These are phyloP conservation scores for Xenoacremonium recifei DNA, from an alignment of 2,329 filamentous ascomycete species.

Conservation along the genomic window DNA sequence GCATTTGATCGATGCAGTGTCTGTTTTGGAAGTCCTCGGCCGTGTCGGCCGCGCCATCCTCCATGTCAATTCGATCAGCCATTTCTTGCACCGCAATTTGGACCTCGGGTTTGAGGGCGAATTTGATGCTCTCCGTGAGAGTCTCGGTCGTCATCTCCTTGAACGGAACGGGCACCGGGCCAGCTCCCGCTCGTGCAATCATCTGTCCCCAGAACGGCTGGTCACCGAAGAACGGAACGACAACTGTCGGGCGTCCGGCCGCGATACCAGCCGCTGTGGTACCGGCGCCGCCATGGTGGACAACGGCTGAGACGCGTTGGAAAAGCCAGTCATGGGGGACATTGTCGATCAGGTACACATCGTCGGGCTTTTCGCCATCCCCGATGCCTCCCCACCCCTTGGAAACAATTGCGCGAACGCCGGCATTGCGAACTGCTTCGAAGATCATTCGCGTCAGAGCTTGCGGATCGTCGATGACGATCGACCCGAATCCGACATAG, in stretches of 20 bases:
- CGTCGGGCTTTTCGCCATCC: slow-evolving; percentile 68
- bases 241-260: slow-evolving; percentile 74
- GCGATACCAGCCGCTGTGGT: slow-evolving; percentile 87
- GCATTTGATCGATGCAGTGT: slow-evolving; percentile 62
- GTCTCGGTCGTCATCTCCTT: slow-evolving; percentile 65
- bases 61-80: slow-evolving; percentile 56
- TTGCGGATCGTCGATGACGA: slow-evolving; percentile 75
- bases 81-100: slow-evolving; percentile 40
- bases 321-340: slow-evolving; percentile 90
- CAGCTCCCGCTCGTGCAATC: slow-evolving; percentile 69
- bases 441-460: slow-evolving; percentile 70
- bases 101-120: slow-evolving; percentile 59
- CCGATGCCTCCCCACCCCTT: slow-evolving; percentile 89
- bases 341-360: slow-evolving; percentile 81
- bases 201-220: slow-evolving; percentile 83
- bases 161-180: slow-evolving; percentile 67
- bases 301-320: slow-evolving; percentile 74
- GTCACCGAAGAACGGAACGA: slow-evolving; percentile 86
- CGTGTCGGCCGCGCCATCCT: slow-evolving; percentile 66
- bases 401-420: slow-evolving; percentile 74
- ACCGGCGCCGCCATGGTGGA: slow-evolving; percentile 85
- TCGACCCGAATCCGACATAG: slow-evolving; percentile 82
- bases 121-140: slow-evolving; percentile 61
- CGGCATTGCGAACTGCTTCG: slow-evolving; percentile 63
- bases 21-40: slow-evolving; percentile 70